Percentiles rank a stretch among this genome's conserved stretches.
phyloP scores from a whole-genome alignment of 345 rosid genomes.

The Angophora floribunda region DNA sequence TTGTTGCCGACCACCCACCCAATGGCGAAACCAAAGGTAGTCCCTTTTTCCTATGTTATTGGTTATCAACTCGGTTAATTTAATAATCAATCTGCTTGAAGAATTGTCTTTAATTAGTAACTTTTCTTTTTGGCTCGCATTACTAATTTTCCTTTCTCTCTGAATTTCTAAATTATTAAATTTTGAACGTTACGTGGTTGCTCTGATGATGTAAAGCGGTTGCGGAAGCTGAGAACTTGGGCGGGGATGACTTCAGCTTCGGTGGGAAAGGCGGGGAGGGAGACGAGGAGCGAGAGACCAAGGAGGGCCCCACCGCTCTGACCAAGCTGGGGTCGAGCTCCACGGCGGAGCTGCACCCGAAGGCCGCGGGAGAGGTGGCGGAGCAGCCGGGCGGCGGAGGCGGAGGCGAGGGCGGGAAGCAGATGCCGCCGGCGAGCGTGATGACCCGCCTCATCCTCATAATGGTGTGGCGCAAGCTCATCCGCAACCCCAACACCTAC shows the following conservation, averaged over 20 bases:
- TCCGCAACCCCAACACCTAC: slow-evolving; percentile 92
- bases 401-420: slow-evolving; percentile 5
- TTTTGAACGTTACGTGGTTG: neutral
- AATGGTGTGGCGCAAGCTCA: slow-evolving; percentile 98
- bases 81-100: neutral
- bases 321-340: slow-evolving; percentile 57
- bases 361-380: slow-evolving; percentile 8
- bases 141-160: neutral
- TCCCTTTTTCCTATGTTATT: neutral
- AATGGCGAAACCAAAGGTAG: slow-evolving; percentile 72
- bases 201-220: slow-evolving; percentile 11
- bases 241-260: slow-evolving; percentile 45
- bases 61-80: neutral
- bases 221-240: slow-evolving; percentile 37
- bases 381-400: neutral
- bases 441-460: slow-evolving; percentile 90
- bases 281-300: slow-evolving; percentile 15
- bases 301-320: slow-evolving; percentile 38
- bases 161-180: neutral
- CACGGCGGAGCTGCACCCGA: slow-evolving; percentile 30
- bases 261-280: slow-evolving; percentile 45
- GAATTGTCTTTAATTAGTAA: neutral
- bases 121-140: neutral
- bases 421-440: slow-evolving; percentile 90
- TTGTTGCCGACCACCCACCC: slow-evolving; percentile 63